Evolutionary conservation across 441 rosid species (phyloP).

Genomic region (Sinapis alba): DNA sequence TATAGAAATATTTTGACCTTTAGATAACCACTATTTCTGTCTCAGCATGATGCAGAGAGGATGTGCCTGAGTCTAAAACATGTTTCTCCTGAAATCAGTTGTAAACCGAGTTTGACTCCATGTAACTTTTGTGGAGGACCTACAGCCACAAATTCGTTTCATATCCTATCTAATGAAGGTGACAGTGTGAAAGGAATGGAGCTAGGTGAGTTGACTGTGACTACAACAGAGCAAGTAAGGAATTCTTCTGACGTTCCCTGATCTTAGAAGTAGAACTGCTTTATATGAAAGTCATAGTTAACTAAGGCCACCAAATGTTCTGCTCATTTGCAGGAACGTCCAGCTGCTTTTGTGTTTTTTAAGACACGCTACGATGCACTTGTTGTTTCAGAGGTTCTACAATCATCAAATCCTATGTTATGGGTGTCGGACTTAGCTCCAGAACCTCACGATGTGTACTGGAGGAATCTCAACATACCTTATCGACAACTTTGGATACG

Average conservation of each 20-base stretch:
- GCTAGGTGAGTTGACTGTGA: slow-evolving; percentile 45
- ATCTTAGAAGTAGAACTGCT: slow-evolving; percentile 13
- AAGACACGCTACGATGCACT: slow-evolving; percentile 84
- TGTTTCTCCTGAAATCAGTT: slow-evolving; percentile 46
- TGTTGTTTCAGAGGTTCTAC: slow-evolving; percentile 80
- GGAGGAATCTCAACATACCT: slow-evolving; percentile 90
- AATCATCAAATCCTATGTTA: slow-evolving; percentile 87
- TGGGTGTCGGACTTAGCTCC: slow-evolving; percentile 96
- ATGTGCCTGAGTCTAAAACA: slow-evolving; percentile 57
- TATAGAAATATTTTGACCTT: background rate
- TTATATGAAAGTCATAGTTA: background rate
- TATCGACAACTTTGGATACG: slow-evolving; percentile 93
- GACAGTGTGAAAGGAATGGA: slow-evolving; percentile 48
- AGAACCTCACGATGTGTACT: slow-evolving; percentile 87
- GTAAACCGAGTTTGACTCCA: slow-evolving; percentile 42
- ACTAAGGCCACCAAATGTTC: background rate
- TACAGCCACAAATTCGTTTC: slow-evolving; percentile 58
- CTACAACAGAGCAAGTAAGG: slow-evolving; percentile 57
- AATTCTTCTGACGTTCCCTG: slow-evolving; percentile 6
- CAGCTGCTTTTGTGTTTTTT: slow-evolving; percentile 93
- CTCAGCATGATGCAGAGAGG: slow-evolving; percentile 80
- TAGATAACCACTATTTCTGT: slow-evolving; percentile 4
- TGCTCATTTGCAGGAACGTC: slow-evolving; percentile 41
- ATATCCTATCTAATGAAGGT: slow-evolving; percentile 55
- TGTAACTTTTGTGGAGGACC: slow-evolving; percentile 59